Conservation (phyloP, 1,284 basidiomycete genomes). For the Bjerkandera adusta region DNA sequence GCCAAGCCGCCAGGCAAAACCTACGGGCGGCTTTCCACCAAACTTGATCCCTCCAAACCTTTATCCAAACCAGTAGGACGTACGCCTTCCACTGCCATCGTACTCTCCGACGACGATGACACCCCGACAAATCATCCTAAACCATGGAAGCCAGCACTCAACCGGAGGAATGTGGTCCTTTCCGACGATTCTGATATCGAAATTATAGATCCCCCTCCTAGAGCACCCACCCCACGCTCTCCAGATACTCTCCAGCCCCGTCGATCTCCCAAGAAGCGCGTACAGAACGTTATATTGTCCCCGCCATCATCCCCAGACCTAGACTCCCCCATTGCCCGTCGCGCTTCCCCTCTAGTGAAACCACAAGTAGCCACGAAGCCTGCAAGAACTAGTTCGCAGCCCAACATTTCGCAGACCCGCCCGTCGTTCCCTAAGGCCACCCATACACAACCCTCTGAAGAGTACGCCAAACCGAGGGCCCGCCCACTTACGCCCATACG, state of each 20-base stretch:
- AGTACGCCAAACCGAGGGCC: constrained; percentile 30
- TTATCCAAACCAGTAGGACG: background rate
- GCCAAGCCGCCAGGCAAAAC: constrained; percentile 23
- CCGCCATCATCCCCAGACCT: background rate
- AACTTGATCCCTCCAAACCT: background rate
- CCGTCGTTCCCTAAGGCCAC: background rate
- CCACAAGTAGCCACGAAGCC: background rate
- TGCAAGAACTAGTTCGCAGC: background rate
- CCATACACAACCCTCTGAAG: background rate
- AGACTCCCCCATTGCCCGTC: background rate
- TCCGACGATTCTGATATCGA: constrained; percentile 38
- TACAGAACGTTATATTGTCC: background rate
- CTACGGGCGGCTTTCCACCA: too few relatives aligned
- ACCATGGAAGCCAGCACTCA: constrained; percentile 18
- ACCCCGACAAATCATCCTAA: constrained; percentile 16
- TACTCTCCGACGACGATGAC: constrained; percentile 25
- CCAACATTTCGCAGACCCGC: background rate
- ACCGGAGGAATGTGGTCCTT: constrained; percentile 25
- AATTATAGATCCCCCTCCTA: background rate
- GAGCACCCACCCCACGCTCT: background rate
- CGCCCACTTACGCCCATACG: constrained; percentile 70
- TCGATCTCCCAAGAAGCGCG: background rate
- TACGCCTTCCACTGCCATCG: constrained; percentile 10
- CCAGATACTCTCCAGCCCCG: constrained; percentile 8
- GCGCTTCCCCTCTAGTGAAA: background rate